Evolutionary conservation across 345 rosid genomes (phyloP).

Genomic region (Linum usitatissimum): DNA sequence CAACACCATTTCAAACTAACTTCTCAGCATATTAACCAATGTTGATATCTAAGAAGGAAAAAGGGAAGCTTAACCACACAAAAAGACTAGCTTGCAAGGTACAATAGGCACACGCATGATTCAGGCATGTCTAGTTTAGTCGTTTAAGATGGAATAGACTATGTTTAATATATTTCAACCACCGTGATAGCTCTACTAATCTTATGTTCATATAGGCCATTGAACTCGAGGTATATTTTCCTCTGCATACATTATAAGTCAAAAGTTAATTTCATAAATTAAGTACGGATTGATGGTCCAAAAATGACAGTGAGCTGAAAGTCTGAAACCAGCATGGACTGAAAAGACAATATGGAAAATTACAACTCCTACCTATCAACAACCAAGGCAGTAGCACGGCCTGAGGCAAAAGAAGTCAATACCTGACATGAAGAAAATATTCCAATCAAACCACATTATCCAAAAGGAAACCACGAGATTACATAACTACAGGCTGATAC

Average conservation of each 20-base stretch:
- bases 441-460: conserved; percentile 5
- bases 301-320: not conserved
- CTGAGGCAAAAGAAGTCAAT: conserved; percentile 95
- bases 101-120: not conserved
- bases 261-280: no score
- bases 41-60: not conserved
- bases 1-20: not conserved
- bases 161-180: not conserved
- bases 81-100: not conserved
- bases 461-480: not conserved
- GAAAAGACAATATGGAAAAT: not conserved
- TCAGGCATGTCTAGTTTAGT: not conserved
- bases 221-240: not conserved
- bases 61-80: not conserved
- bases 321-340: not conserved
- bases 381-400: conserved; percentile 95
- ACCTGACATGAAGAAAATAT: conserved; percentile 42
- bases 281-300: not conserved
- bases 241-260: not conserved
- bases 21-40: not conserved
- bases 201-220: not conserved
- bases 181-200: not conserved
- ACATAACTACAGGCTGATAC: not conserved
- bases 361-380: conserved; percentile 59
- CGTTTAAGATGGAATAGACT: not conserved